phyloP scores from a whole-genome alignment of 352 stramenopile genomes.

The Blastocystis hominis region DNA sequence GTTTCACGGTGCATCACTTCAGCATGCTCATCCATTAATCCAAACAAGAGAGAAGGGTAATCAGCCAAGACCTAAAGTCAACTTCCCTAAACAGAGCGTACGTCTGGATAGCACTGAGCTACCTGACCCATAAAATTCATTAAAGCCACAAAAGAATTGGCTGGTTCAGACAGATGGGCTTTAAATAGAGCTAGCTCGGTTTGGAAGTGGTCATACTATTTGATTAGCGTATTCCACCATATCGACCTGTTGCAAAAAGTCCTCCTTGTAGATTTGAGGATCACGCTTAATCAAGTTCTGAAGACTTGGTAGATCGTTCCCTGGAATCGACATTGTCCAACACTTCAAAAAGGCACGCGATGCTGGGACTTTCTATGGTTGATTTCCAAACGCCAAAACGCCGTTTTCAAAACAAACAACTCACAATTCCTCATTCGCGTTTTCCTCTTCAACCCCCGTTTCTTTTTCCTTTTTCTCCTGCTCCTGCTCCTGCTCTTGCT shows the following conservation, averaged over 20 bases:
- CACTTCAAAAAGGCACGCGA: background rate
- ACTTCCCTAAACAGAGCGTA: background rate
- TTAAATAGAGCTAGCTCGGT: conserved; percentile 87
- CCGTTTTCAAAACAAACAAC: conserved; percentile 40
- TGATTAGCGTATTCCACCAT: background rate
- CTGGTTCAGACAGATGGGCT: conserved; percentile 79
- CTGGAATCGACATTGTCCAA: conserved; percentile 8
- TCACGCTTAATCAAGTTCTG: conserved; percentile 98
- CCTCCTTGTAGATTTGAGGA: conserved; percentile 82
- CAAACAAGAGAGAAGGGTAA: conserved; percentile 82
- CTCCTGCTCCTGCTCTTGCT: background rate
- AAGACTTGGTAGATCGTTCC: conserved; percentile 78
- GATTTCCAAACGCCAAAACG: background rate
- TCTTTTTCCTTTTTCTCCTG: background rate
- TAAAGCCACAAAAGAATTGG: conserved; percentile 82
- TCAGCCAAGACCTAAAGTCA: conserved; percentile 67
- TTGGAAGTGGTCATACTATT: conserved; percentile 77
- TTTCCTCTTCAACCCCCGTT: background rate
- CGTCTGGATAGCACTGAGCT: conserved; percentile 72
- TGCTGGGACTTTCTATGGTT: background rate
- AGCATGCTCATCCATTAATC: conserved; percentile 78
- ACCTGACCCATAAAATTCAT: conserved; percentile 89
- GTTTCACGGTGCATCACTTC: conserved; percentile 79
- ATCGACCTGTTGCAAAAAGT: conserved; percentile 87
- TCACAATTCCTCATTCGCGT: background rate